Base-by-base conservation (phyloP, 345 rosid genomes). In the Moricandia moricandioides region DNA sequence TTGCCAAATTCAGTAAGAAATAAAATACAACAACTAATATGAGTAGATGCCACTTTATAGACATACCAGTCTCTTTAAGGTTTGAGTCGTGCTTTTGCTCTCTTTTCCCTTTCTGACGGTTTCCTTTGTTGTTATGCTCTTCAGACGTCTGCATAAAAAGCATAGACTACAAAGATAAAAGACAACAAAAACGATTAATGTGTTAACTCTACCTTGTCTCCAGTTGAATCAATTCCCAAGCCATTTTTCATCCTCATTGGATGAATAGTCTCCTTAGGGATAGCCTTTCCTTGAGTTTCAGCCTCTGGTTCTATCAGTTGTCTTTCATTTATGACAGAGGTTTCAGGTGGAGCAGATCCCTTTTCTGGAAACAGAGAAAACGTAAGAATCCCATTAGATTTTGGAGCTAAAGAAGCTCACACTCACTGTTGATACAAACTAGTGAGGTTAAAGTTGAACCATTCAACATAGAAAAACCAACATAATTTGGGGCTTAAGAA, bases 311-410 rank as follows among this genome's bases (percentile, higher is more conserved):
- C 27, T 45, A 24, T 34, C 60, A 13, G 9, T 6, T 7, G 10
- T 65, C 34, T 75, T 45, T 85, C 81, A 39, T 70, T 60, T 74
- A 79, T 67, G 26, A 74, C 82, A 61, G 76, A 0, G 67, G 76
- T 35, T 59, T 69, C 34, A 78, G 86, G 70, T 37, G 40, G 10
- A 54, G 69, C 75, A 29, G 31, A 77, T 72, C 67, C 88, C 62
- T 76, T 82, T 34, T 65, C 78, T 87, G 82, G 77, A 56, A 80
- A 52, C 52, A 60, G 55, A 67, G 8, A 1, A 4, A 0, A 49
- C 13, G 45, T 59, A 21, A 59, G 30, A 12, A 60, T 2, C 4
- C n/a, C 6, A 30, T 14, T 7, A 69, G 27, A 57, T 0, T 14
- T 45, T 69, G 7, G 13, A 55, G 72, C 52, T 55, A 55, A 52